Evolutionary conservation across 2,329 filamentous ascomycete species (phyloP).

Genomic region (Chaetomium olivaceum): DNA sequence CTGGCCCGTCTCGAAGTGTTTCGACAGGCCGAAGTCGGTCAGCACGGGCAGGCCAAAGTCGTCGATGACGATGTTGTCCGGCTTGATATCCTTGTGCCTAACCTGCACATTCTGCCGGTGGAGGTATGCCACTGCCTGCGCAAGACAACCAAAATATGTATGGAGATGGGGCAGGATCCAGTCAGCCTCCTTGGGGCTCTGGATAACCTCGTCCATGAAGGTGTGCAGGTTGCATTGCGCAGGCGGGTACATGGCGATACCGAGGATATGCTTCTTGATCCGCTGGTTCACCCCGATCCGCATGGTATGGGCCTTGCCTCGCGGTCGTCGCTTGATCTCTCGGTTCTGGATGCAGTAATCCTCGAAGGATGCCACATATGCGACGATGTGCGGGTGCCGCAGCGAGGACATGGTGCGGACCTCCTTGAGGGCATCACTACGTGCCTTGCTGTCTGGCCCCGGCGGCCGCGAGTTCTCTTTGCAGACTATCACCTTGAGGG

Average conservation of each 20-base stretch:
- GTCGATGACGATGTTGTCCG: constrained; percentile 35
- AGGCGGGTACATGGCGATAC: constrained; percentile 35
- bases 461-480: constrained; percentile 29
- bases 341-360: constrained; percentile 32
- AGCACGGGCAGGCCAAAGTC: constrained; percentile 33
- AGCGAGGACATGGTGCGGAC: constrained; percentile 31
- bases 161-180: constrained; percentile 29
- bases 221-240: constrained; percentile 31
- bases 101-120: constrained; percentile 28
- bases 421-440: constrained; percentile 30
- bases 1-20: constrained; percentile 33
- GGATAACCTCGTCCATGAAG: constrained; percentile 31
- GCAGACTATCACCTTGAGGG: constrained; percentile 34
- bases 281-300: constrained; percentile 21
- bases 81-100: constrained; percentile 38
- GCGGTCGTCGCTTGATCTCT: constrained; percentile 16
- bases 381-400: constrained; percentile 33
- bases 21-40: constrained; percentile 35
- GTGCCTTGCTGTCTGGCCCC: constrained; percentile 31
- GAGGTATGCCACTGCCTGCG: constrained; percentile 33
- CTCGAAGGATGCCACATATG: constrained; percentile 35
- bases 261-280: constrained; percentile 32
- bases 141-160: constrained; percentile 36
- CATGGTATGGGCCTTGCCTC: constrained; percentile 14
- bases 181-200: constrained; percentile 11